phyloP scores from a whole-genome alignment of 306 rosid genomes.

The Cyclanthera cordifolia region DNA sequence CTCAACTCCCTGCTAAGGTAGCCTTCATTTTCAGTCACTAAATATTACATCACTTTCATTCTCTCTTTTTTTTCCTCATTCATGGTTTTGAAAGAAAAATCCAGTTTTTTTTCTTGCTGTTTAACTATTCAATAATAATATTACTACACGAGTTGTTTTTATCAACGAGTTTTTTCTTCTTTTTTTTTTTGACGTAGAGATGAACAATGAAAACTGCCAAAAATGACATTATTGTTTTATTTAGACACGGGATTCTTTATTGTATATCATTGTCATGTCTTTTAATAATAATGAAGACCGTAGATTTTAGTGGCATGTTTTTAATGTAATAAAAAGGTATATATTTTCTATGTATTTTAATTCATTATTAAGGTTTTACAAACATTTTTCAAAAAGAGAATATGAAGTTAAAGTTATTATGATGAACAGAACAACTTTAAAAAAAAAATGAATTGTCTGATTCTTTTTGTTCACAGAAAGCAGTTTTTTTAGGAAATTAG shows the following conservation, averaged over 20 bases:
- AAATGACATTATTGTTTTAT: background rate
- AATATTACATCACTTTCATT: too few species aligned
- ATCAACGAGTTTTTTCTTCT: background rate
- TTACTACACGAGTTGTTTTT: background rate
- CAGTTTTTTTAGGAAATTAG: background rate
- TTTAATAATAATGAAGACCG: background rate
- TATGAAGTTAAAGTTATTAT: background rate
- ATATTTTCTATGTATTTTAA: background rate
- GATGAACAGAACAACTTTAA: background rate
- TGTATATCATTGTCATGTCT: background rate
- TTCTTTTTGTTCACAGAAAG: too few species aligned
- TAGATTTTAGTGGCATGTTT: background rate
- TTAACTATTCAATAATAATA: too few species aligned
- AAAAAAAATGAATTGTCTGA: background rate
- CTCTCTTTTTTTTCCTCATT: too few species aligned
- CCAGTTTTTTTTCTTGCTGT: too few species aligned
- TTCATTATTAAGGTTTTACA: background rate
- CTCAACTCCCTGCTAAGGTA: conserved; percentile 70
- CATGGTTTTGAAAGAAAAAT: too few species aligned
- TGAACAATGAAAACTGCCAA: background rate
- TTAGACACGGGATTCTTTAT: background rate
- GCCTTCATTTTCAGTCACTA: background rate
- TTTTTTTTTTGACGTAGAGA: background rate
- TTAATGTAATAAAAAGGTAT: background rate
- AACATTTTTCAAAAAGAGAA: background rate